Base-by-base conservation (phyloP, 768 basidiomycete genomes). In the Russula sp. region DNA sequence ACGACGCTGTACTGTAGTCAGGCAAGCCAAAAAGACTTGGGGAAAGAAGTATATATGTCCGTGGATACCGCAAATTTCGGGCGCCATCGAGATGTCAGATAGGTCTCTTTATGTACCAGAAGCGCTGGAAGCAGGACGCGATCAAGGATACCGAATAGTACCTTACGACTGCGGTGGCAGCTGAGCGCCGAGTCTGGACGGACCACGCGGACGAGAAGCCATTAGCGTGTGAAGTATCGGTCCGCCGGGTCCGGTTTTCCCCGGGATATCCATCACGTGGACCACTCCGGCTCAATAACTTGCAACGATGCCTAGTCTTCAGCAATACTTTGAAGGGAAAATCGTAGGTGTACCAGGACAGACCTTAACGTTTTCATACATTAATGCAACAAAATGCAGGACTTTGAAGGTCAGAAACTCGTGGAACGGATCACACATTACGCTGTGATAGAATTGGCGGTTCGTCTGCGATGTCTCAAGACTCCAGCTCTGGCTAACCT, bases 361-460 rank as follows among this genome's bases (percentile, higher is more conserved):
- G 20, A 18, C 2, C 22, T 22, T n/a, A n/a, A 32, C 34, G 14
- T 57, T 7, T 48, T 44, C 13, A 45, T 39, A 58, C 7, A 40
- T 22, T 10, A 27, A 20, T 50, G 13, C n/a, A 13, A 3, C 20
- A 16, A 27, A 51, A 47, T n/a, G 39, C 52, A 87, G 85, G 85
- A 87, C 70, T 87, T 86, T 73, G 79, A 79, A 57, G 85, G 84
- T 2, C 85, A 87, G 70, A 77, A 77, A 51, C 67, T 75, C 14
- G 83, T 83, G 3, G 84, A 86, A 51, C 67, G 72, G 54, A 75
- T 83, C 42, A 70, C 78, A 10, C 75, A 76, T 16, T 65, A 78
- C 56, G 75, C 77, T 37, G 73, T 86, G 31, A 74, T 80, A 32
- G 74, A 70, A 2, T 69, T 80, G 16, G 79, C 81, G 40, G 85